Conservation (phyloP, 2,329 filamentous ascomycete species). For the Scolecobasidium constrictum region DNA sequence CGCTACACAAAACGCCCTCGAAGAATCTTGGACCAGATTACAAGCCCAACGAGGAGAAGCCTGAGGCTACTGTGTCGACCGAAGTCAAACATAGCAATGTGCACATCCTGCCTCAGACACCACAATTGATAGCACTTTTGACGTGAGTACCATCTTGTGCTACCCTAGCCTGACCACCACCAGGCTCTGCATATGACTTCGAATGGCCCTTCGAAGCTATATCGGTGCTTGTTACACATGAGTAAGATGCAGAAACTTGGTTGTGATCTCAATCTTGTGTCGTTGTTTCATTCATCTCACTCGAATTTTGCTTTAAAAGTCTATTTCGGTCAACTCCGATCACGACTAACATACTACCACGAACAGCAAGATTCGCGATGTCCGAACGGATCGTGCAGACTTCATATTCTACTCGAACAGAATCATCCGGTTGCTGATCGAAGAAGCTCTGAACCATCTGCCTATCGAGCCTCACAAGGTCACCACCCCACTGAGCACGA, state of each 20-base stretch:
- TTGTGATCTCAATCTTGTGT: no score
- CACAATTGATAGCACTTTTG: conserved; percentile 91
- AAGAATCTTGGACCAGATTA: conserved; percentile 63
- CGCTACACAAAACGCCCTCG: conserved; percentile 7
- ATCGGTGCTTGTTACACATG: no score
- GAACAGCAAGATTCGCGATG: conserved; percentile 83
- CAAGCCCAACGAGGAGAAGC: conserved; percentile 64
- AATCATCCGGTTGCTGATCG: conserved; percentile 90
- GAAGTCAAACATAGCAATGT: conserved; percentile 76
- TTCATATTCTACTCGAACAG: conserved; percentile 99
- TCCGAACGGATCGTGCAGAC: conserved; percentile 79
- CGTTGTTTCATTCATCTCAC: no score
- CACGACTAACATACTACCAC: no score
- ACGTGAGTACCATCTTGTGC: conserved; percentile 57
- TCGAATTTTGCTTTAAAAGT: no score
- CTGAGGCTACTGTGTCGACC: conserved; percentile 79
- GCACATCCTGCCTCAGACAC: conserved; percentile 80
- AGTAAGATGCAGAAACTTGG: no score
- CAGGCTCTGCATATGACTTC: no score
- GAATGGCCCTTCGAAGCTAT: no score
- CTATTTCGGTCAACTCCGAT: no score
- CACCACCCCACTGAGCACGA: conserved; percentile 79
- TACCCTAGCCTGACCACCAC: no score
- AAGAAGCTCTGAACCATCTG: conserved; percentile 94
- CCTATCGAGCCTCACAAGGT: conserved; percentile 82